Percentiles rank a stretch among this genome's conserved stretches.
These are phyloP conservation scores for Leptomonas pyrrhocoris DNA, from an alignment of 208 protist genomes.

Conservation along the genomic window DNA sequence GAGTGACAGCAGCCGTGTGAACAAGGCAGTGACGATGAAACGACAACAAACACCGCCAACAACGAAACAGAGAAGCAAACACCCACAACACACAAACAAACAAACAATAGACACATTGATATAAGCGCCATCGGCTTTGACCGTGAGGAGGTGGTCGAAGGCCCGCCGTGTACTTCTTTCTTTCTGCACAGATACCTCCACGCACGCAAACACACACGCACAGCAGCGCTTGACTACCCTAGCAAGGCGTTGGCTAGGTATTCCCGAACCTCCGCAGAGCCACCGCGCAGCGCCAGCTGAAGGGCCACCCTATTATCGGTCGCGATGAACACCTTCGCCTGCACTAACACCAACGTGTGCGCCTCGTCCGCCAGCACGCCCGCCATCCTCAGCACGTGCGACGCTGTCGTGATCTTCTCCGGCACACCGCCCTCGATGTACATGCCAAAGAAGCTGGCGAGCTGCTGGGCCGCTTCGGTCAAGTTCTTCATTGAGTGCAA, in stretches of 20 bases:
- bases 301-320: constrained; percentile 75
- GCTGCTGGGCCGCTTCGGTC: constrained; percentile 77
- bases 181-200: neutral
- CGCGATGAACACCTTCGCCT: constrained; percentile 78
- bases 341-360: constrained; percentile 71
- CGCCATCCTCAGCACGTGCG: constrained; percentile 83
- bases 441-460: constrained; percentile 89
- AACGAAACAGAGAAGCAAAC: constrained; percentile 1
- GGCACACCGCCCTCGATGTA: constrained; percentile 71
- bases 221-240: constrained; percentile 31
- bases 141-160: too few relatives aligned
- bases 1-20: neutral
- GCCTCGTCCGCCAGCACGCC: constrained; percentile 66
- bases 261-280: constrained; percentile 65
- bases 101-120: too few relatives aligned
- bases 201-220: constrained; percentile 2
- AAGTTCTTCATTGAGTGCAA: constrained; percentile 87
- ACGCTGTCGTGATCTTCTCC: constrained; percentile 70
- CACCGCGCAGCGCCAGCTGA: constrained; percentile 79
- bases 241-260: constrained; percentile 75
- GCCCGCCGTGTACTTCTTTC: too few relatives aligned
- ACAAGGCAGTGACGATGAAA: neutral
- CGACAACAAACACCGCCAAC: constrained; percentile 3
- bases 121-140: too few relatives aligned
- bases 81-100: too few relatives aligned